Evolutionary conservation across 2,329 filamentous ascomycete genomes (phyloP).

Genomic region (Pseudopyrenochaeta lycopersici): DNA sequence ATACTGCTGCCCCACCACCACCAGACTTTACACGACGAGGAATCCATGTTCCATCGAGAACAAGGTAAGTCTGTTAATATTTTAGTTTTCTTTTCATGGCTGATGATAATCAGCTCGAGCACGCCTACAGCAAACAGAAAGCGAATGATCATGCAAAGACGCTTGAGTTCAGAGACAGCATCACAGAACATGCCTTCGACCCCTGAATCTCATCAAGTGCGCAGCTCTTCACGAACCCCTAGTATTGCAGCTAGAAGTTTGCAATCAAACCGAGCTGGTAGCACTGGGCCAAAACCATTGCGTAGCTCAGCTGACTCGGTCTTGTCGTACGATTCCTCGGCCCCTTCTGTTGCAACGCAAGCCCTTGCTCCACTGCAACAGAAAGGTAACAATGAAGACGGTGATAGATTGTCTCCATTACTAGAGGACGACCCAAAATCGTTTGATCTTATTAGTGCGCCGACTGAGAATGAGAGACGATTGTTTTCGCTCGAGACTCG

Average conservation of each 20-base stretch:
- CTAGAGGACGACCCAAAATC: conserved; percentile 63
- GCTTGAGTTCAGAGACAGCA: conserved; percentile 23
- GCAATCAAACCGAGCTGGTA: conserved; percentile 17
- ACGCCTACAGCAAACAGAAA: conserved; percentile 29
- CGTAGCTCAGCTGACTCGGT: conserved; percentile 48
- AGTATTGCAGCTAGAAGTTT: conserved; percentile 12
- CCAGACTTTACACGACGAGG: conserved; percentile 46
- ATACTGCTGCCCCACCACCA: conserved; percentile 39
- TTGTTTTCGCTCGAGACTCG: conserved; percentile 69
- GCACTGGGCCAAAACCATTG: conserved; percentile 32
- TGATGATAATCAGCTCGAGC: conserved; percentile 31
- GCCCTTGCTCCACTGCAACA: conserved; percentile 55
- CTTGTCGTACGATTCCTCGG: conserved; percentile 44
- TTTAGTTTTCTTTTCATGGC: conserved; percentile 1
- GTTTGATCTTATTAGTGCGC: conserved; percentile 62
- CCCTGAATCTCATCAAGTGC: conserved; percentile 21
- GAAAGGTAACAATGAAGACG: conserved; percentile 52
- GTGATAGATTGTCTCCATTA: conserved; percentile 56
- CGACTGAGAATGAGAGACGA: conserved; percentile 33
- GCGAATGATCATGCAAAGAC: conserved; percentile 25
- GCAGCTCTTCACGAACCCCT: conserved; percentile 23
- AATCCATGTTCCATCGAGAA: conserved; percentile 48
- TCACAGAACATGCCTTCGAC: conserved; percentile 23
- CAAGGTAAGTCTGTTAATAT: conserved; percentile 35
- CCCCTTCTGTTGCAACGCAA: conserved; percentile 43